These are phyloP conservation scores for Arabidopsis arenosa DNA, from an alignment of 345 rosid species.

Conservation along the genomic window DNA sequence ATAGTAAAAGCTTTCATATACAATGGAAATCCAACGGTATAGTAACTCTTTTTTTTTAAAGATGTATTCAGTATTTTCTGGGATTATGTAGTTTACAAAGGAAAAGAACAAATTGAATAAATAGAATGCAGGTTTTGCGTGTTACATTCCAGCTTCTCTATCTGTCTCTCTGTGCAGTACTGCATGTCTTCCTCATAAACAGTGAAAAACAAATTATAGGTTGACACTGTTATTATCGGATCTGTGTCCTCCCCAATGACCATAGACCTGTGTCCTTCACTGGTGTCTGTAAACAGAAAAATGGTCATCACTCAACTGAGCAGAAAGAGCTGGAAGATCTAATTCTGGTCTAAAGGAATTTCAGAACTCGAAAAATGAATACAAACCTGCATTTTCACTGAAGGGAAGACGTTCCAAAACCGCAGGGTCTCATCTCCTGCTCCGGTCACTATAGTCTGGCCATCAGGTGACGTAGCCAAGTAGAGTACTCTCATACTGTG, in stretches of 20 bases:
- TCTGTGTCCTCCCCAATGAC: conserved; percentile 89
- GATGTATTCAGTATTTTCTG: conserved; percentile 5
- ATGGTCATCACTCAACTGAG: conserved; percentile 15
- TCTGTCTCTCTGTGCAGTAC: conserved; percentile 25
- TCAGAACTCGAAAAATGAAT: background rate
- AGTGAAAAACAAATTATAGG: no score
- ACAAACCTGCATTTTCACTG: conserved; percentile 74
- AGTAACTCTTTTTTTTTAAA: conserved; percentile 18
- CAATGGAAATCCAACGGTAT: conserved; percentile 6
- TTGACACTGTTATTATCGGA: conserved; percentile 54
- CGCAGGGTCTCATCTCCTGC: conserved; percentile 97
- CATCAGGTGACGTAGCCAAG: conserved; percentile 91
- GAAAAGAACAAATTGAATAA: background rate
- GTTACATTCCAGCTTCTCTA: conserved; percentile 37
- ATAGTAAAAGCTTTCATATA: conserved; percentile 31
- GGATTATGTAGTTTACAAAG: conserved; percentile 19
- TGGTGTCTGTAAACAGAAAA: conserved; percentile 61
- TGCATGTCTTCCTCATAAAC: conserved; percentile 12
- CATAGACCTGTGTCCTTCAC: conserved; percentile 94
- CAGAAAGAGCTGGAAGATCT: background rate
- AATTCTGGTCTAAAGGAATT: background rate
- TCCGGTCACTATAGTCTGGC: conserved; percentile 98
- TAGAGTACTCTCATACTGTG: conserved; percentile 95
- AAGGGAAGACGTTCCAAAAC: conserved; percentile 95
- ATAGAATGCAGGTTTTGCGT: conserved; percentile 22